Evolutionary conservation across 345 rosid genomes (phyloP), one percentile per base, ranked within the genome.

Genomic region (Crucihimalaya himalaica): DNA sequence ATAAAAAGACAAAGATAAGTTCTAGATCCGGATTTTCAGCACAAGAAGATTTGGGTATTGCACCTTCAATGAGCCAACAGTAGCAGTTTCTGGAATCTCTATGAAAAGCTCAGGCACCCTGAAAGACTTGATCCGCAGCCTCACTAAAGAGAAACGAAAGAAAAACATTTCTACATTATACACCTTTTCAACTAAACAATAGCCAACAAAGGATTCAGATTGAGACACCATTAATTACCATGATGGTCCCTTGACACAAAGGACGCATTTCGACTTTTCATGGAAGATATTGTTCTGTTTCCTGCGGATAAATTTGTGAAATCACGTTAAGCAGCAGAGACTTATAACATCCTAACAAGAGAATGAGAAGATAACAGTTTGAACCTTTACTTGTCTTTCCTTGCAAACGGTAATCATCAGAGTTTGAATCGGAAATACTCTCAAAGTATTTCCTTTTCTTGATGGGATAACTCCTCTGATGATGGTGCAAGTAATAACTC

Each of bases 51-150:
- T 21, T 40, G 31, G 34, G 9, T 53, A 72, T 52, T 61, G 59
- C 52, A 91, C 97, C 98, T 89, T 94, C 84, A 94, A 81, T 18
- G 92, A 91, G 54, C 95, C 98, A 79, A 91, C 73, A 66, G 97
- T 91, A 43, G 98, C 94, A 70, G 85, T 87, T 76, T 94, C 95
- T 35, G 98, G 91, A 79, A 91, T 72, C 85, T 91, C 95, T 57
- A 94, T 77, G 57, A 91, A 82, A 43, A 91, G 88, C 85, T 94
- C 97, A 2, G 98, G 98, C 65, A 94, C 96, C 59, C 83, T 81
- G 75, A 94, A 91, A 51, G 98, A 94, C 81, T 91, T 87, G 80
- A 94, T 94, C 83, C 89, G 85, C 73, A 94, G 87, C 78, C 87
- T 89, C 86, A 93, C 98, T 91, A 89, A 21, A 79, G 21, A 2